Percentiles rank a stretch among this genome's conserved stretches.
phyloP scores from a whole-genome alignment of 805 yeast species.

The Wickerhamiella australiensis region DNA sequence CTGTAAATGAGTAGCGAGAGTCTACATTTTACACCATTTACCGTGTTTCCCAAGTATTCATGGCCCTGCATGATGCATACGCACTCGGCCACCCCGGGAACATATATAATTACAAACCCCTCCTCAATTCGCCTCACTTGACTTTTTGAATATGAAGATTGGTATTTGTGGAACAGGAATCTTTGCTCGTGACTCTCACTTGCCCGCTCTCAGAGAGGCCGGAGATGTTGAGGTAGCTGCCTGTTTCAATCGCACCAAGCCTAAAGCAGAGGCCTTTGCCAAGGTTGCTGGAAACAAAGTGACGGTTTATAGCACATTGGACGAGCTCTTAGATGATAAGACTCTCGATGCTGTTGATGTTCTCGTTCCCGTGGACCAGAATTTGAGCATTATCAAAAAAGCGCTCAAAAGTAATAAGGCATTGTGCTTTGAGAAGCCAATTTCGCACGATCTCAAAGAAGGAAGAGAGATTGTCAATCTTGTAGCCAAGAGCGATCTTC shows the following conservation, averaged over 20 bases:
- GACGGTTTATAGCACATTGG: slow-evolving; percentile 49
- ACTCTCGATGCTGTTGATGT: slow-evolving; percentile 70
- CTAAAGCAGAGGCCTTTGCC: slow-evolving; percentile 77
- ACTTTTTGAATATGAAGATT: slow-evolving; percentile 4
- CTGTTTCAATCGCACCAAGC: slow-evolving; percentile 69
- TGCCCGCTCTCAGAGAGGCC: slow-evolving; percentile 49
- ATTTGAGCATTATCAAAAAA: slow-evolving; percentile 51
- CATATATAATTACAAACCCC: not conserved
- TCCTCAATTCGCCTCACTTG: not conserved
- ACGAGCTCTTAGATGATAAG: slow-evolving; percentile 53
- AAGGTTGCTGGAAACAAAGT: slow-evolving; percentile 37
- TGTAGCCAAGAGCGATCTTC: slow-evolving; percentile 47
- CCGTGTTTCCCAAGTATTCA: too few species aligned
- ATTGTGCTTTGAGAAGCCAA: slow-evolving; percentile 76
- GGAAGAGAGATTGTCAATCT: slow-evolving; percentile 69
- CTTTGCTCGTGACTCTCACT: slow-evolving; percentile 73
- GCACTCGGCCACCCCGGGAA: not conserved
- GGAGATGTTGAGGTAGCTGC: slow-evolving; percentile 45
- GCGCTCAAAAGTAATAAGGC: slow-evolving; percentile 72
- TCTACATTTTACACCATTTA: too few species aligned
- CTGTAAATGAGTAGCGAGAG: too few species aligned
- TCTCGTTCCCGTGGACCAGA: slow-evolving; percentile 77
- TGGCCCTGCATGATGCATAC: not conserved
- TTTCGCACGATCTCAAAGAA: slow-evolving; percentile 73
- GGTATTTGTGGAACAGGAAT: slow-evolving; percentile 33